These are phyloP conservation scores for Aspergillus spinulosporus DNA, from an alignment of 2,329 filamentous ascomycete species.

Conservation along the genomic window DNA sequence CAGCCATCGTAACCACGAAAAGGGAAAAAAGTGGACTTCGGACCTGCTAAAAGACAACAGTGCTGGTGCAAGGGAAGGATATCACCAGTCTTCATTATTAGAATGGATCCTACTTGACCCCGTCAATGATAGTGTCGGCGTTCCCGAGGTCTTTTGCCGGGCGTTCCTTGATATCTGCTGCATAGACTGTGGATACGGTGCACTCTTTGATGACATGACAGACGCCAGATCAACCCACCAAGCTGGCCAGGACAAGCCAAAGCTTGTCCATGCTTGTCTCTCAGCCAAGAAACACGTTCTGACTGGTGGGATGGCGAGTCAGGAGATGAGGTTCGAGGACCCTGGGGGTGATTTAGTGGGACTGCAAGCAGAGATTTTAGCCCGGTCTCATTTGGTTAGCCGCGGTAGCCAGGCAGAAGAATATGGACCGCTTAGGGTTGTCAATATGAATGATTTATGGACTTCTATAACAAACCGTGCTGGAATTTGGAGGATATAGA, in stretches of 20 bases:
- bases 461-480: too few relatives aligned
- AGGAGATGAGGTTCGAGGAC: conserved; percentile 2
- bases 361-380: not conserved
- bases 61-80: not conserved
- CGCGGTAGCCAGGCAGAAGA: not conserved
- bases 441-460: not conserved
- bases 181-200: not conserved
- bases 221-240: not conserved
- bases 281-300: not conserved
- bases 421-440: not conserved
- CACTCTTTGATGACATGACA: not conserved
- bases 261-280: conserved; percentile 7
- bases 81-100: not conserved
- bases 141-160: not conserved
- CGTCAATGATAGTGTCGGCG: not conserved
- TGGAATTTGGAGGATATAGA: too few relatives aligned
- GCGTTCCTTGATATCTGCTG: not conserved
- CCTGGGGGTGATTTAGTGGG: not conserved
- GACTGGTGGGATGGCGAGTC: not conserved
- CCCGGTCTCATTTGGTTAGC: not conserved
- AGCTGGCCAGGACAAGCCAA: not conserved
- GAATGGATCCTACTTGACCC: not conserved
- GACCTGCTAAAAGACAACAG: not conserved
- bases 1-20: not conserved
- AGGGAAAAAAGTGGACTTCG: too few relatives aligned